Evolutionary conservation across 2,329 filamentous ascomycete species (phyloP).

Genomic region (Colletotrichum sp.): DNA sequence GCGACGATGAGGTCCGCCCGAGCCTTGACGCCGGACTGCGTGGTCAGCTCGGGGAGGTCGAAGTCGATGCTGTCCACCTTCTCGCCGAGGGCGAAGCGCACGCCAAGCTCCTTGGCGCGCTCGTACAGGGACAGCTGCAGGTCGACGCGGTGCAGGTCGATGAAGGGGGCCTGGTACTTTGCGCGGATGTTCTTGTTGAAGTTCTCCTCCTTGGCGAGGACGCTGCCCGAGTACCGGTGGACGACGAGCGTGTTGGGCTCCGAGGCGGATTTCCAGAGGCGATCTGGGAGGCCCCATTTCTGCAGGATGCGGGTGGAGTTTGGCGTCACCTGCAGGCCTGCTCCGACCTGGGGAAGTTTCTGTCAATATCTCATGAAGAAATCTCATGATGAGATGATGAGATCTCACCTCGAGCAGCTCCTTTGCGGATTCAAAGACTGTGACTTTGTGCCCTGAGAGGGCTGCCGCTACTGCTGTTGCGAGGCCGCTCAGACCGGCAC

Average conservation of each 20-base stretch:
- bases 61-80: conserved; percentile 54
- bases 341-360: conserved; percentile 46
- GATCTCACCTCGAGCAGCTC: conserved; percentile 40
- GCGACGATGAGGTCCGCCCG: conserved; percentile 64
- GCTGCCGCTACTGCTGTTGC: conserved; percentile 41
- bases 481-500: conserved; percentile 48
- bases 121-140: conserved; percentile 59
- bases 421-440: conserved; percentile 44
- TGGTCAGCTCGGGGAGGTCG: conserved; percentile 44
- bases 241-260: conserved; percentile 55
- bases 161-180: conserved; percentile 62
- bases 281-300: conserved; percentile 52
- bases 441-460: conserved; percentile 43
- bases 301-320: conserved; percentile 55
- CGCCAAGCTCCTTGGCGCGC: conserved; percentile 58
- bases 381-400: background rate
- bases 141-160: conserved; percentile 67
- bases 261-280: conserved; percentile 40
- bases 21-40: conserved; percentile 39
- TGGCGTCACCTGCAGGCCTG: conserved; percentile 58
- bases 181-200: conserved; percentile 57
- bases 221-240: conserved; percentile 55
- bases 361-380: background rate
- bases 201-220: conserved; percentile 54
- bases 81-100: conserved; percentile 52